Evolutionary conservation across 2,329 filamentous ascomycete species (phyloP).

Genomic region (Exophiala lecanii-corni): DNA sequence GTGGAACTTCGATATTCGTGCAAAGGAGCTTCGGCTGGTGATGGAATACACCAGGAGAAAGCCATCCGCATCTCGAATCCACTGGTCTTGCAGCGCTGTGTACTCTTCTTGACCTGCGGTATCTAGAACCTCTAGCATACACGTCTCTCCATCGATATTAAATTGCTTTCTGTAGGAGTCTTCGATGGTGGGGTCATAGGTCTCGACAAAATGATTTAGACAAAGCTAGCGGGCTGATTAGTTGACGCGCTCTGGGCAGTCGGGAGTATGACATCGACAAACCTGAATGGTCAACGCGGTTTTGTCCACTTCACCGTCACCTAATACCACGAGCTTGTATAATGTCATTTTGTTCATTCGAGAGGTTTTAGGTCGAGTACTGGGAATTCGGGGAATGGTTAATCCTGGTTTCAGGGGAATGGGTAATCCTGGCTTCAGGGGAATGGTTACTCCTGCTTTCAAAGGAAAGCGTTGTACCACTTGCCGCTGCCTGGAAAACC

Average conservation of each 20-base stretch:
- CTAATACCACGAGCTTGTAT: slow-evolving; percentile 92
- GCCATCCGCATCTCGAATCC: slow-evolving; percentile 96
- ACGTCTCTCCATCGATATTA: slow-evolving; percentile 87
- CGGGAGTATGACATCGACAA: slow-evolving; percentile 4
- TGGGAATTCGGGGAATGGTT: no score
- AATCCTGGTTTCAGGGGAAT: no score
- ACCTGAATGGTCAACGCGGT: slow-evolving; percentile 85
- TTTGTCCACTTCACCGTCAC: slow-evolving; percentile 90
- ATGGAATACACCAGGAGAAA: slow-evolving; percentile 99
- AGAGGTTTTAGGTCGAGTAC: no score
- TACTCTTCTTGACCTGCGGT: slow-evolving; percentile 99
- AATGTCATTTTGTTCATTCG: slow-evolving; percentile 97
- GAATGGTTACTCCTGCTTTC: no score
- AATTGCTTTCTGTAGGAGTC: slow-evolving; percentile 66
- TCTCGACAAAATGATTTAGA: slow-evolving; percentile 97
- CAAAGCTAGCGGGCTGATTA: slow-evolving; percentile 64
- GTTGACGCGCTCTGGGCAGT: not conserved
- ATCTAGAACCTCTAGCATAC: slow-evolving; percentile 96
- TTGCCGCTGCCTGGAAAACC: no score
- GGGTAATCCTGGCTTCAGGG: no score
- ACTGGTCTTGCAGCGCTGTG: slow-evolving; percentile 91
- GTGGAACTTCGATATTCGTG: slow-evolving; percentile 91
- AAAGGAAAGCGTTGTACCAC: no score
- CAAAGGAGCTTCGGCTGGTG: slow-evolving; percentile 90
- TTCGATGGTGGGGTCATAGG: slow-evolving; percentile 66